A percentile compares a stretch with the other conserved stretches of the same genome.
These are phyloP conservation scores for Nakaseomyces bracarensis DNA, from an alignment of 1,139 yeast species.

Conservation along the genomic window DNA sequence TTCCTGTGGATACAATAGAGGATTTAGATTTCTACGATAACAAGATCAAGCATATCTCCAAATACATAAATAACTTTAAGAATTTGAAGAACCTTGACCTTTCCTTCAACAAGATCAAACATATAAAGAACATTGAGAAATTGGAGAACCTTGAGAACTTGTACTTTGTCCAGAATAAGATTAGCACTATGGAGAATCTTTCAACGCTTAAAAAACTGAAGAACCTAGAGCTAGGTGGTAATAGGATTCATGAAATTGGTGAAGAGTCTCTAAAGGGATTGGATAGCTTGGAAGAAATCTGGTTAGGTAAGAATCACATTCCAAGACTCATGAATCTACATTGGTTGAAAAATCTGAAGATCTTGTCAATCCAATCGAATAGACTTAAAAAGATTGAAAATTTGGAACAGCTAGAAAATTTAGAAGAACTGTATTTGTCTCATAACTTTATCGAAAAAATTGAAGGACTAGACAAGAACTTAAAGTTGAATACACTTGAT, in stretches of 20 bases:
- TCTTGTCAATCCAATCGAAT: slow-evolving; percentile 85
- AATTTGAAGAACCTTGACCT: slow-evolving; percentile 63
- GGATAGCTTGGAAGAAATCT: slow-evolving; percentile 60
- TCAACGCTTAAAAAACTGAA: slow-evolving; percentile 49
- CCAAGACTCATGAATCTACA: slow-evolving; percentile 54
- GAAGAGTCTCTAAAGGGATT: slow-evolving; percentile 37
- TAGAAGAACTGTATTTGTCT: slow-evolving; percentile 83
- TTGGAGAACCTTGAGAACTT: slow-evolving; percentile 56
- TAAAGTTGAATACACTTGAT: slow-evolving; percentile 66
- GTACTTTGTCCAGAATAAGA: slow-evolving; percentile 84
- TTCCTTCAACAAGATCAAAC: slow-evolving; percentile 84
- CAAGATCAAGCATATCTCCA: slow-evolving; percentile 75
- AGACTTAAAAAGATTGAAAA: slow-evolving; percentile 74
- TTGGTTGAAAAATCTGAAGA: slow-evolving; percentile 53
- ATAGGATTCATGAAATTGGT: slow-evolving; percentile 57
- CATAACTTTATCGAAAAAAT: slow-evolving; percentile 72
- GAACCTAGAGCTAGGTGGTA: slow-evolving; percentile 88
- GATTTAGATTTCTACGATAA: slow-evolving; percentile 91
- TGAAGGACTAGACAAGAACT: slow-evolving; percentile 69
- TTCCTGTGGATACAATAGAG: slow-evolving; percentile 50
- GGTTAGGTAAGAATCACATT: slow-evolving; percentile 90
- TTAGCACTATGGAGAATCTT: slow-evolving; percentile 61
- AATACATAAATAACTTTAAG: slow-evolving; percentile 49
- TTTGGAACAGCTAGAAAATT: slow-evolving; percentile 55
- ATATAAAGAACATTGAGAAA: slow-evolving; percentile 69